These are phyloP conservation scores for Penicillium sp. DNA, from an alignment of 2,329 filamentous ascomycete species.

Conservation along the genomic window DNA sequence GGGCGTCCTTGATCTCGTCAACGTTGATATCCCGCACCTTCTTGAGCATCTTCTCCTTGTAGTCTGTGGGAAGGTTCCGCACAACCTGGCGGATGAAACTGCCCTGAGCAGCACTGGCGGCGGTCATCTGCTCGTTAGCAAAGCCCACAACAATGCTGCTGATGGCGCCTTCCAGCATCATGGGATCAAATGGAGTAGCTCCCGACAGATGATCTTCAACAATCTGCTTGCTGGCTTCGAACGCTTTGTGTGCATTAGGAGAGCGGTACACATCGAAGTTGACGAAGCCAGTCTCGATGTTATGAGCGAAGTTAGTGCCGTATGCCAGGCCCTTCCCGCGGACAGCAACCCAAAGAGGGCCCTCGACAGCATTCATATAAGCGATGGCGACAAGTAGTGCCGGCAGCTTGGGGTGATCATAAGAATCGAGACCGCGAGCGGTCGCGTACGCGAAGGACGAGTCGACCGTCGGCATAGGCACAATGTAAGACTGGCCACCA, in stretches of 20 bases:
- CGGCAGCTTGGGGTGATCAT: conserved; percentile 72
- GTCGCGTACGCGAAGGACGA: conserved; percentile 83
- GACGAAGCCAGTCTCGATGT: conserved; percentile 74
- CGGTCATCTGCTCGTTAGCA: conserved; percentile 84
- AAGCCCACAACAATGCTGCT: conserved; percentile 82
- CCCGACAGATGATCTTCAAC: conserved; percentile 73
- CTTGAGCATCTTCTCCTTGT: conserved; percentile 71
- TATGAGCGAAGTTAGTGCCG: conserved; percentile 73
- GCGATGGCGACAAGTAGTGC: conserved; percentile 82
- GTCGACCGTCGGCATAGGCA: conserved; percentile 90
- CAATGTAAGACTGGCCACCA: conserved; percentile 71
- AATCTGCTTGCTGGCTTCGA: conserved; percentile 69
- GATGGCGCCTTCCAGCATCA: conserved; percentile 85
- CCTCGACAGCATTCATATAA: conserved; percentile 90
- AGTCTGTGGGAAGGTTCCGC: conserved; percentile 70
- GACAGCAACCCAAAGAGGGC: conserved; percentile 89
- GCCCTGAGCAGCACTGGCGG: conserved; percentile 74
- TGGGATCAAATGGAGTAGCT: conserved; percentile 67
- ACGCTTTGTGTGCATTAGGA: conserved; percentile 84
- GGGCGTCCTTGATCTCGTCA: conserved; percentile 71
- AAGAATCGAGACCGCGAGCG: conserved; percentile 69
- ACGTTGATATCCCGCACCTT: conserved; percentile 72
- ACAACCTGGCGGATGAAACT: conserved; percentile 83
- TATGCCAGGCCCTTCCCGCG: conserved; percentile 93
- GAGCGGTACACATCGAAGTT: conserved; percentile 87